Conservation (phyloP, 2,329 filamentous ascomycete genomes). For the Westerdykella sp. region DNA sequence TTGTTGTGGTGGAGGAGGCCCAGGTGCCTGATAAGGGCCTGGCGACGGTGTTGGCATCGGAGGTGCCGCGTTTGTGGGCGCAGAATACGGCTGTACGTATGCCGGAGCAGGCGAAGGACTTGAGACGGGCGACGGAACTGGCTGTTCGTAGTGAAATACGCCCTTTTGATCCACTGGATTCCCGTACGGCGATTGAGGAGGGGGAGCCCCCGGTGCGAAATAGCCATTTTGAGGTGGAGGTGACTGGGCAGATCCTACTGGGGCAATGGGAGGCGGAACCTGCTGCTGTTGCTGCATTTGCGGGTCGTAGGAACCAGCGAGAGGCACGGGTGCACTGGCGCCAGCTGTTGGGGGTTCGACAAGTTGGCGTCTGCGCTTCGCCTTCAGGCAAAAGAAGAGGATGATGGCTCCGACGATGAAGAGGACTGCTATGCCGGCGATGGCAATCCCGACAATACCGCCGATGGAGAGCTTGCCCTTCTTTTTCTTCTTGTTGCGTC, state of each 20-base stretch:
- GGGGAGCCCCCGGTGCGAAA: slow-evolving; percentile 2
- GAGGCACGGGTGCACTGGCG: slow-evolving; percentile 11
- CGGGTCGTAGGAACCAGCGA: slow-evolving; percentile 11
- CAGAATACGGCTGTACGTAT: slow-evolving; percentile 16
- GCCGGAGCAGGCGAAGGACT: slow-evolving; percentile 19
- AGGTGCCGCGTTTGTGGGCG: slow-evolving; percentile 3
- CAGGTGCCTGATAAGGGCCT: slow-evolving; percentile 5
- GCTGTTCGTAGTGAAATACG: slow-evolving; percentile 9
- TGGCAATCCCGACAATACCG: slow-evolving; percentile 17
- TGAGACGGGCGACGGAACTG: slow-evolving; percentile 10
- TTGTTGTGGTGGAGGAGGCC: too few species aligned
- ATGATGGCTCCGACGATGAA: slow-evolving; percentile 12
- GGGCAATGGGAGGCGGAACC: not conserved
- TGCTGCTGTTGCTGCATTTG: slow-evolving; percentile 6
- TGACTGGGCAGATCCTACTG: not conserved
- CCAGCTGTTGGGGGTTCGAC: slow-evolving; percentile 12
- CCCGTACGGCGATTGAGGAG: too few species aligned
- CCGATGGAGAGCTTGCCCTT: slow-evolving; percentile 14
- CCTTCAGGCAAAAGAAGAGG: slow-evolving; percentile 16
- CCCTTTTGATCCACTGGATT: too few species aligned
- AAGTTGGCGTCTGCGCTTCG: slow-evolving; percentile 15
- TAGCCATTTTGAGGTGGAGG: slow-evolving; percentile 2
- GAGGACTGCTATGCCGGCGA: slow-evolving; percentile 14
- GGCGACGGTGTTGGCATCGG: slow-evolving; percentile 5
- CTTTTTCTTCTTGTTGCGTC: slow-evolving; percentile 7